Conservation (phyloP, 2,329 filamentous ascomycete species). For the Shiraia sp. region DNA sequence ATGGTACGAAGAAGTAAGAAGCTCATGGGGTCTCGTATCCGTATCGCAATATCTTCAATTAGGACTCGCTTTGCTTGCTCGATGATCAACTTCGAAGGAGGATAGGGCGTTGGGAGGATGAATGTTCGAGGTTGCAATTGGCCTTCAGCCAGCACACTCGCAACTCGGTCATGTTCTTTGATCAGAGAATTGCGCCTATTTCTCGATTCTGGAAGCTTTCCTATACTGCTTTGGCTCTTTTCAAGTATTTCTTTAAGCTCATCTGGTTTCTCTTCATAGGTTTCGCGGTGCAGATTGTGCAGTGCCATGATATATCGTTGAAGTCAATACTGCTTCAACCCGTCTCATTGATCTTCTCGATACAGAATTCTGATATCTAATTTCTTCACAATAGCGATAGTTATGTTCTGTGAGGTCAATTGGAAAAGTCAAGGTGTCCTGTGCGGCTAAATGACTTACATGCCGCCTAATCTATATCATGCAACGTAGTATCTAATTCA, state of each 20-base stretch:
- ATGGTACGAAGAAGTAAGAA: constrained; percentile 19
- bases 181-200: constrained; percentile 15
- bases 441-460: no score
- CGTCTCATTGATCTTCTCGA: no score
- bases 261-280: constrained; percentile 27
- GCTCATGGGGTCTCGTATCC: constrained; percentile 6
- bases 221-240: constrained; percentile 4
- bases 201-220: constrained; percentile 2
- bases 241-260: constrained; percentile 17
- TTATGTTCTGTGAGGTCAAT: no score
- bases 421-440: no score
- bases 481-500: no score
- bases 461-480: no score
- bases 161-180: constrained; percentile 15
- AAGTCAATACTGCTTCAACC: no score
- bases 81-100: constrained; percentile 13
- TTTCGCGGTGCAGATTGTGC: constrained; percentile 11
- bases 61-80: constrained; percentile 4
- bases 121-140: constrained; percentile 18
- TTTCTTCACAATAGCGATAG: no score
- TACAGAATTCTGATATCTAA: no score
- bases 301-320: constrained; percentile 8
- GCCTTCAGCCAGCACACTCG: constrained; percentile 17
- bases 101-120: constrained; percentile 24
- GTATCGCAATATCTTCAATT: constrained; percentile 14